phyloP scores from a whole-genome alignment of 2,329 filamentous ascomycete species.

The Fusarium bactridioides region DNA sequence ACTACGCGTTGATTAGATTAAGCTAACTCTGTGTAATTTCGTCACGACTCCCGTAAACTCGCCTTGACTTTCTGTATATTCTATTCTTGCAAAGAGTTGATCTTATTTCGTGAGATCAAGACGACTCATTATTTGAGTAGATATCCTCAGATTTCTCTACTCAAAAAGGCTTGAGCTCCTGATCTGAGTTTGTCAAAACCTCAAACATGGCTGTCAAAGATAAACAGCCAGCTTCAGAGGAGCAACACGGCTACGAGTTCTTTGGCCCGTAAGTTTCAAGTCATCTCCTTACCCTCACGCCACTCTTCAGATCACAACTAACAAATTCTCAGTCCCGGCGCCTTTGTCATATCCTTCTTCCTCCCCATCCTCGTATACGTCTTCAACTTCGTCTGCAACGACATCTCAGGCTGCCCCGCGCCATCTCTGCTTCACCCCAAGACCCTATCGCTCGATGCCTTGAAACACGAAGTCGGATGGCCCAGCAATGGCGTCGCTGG shows the following conservation, averaged over 20 bases:
- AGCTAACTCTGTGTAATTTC: constrained; percentile 30
- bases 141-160: background rate
- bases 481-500: constrained; percentile 73
- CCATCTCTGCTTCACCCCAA: constrained; percentile 79
- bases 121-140: background rate
- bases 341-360: constrained; percentile 78
- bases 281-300: background rate
- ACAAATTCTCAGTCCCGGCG: constrained; percentile 69
- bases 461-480: constrained; percentile 87
- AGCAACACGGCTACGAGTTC: constrained; percentile 60
- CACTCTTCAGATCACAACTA: background rate
- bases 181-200: background rate
- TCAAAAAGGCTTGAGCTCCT: background rate
- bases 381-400: constrained; percentile 89
- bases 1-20: constrained; percentile 28
- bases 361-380: constrained; percentile 82
- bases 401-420: constrained; percentile 88
- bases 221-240: constrained; percentile 37
- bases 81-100: constrained; percentile 5
- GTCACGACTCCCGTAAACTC: background rate
- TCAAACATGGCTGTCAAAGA: constrained; percentile 45
- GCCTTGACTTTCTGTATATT: background rate
- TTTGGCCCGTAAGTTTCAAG: constrained; percentile 55
- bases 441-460: constrained; percentile 72
- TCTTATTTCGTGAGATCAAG: background rate